Evolutionary conservation across 1,284 basidiomycete genomes (phyloP).

Genomic region (Gymnopus androsaceus): DNA sequence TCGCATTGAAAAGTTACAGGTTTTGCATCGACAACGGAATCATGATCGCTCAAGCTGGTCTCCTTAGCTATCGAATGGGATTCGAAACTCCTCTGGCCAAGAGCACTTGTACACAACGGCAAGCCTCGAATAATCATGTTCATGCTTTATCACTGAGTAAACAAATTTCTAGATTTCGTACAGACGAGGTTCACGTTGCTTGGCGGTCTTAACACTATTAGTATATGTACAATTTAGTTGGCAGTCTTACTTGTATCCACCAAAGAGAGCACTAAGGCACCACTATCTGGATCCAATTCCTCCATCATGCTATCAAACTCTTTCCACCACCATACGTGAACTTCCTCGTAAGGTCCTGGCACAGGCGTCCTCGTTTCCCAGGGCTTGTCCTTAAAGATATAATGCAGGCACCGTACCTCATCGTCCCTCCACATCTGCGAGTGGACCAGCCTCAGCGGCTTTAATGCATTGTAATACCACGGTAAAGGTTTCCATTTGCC

Average conservation of each 20-base stretch:
- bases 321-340: slow-evolving; percentile 80
- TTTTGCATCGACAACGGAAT: slow-evolving; percentile 99
- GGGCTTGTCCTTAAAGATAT: slow-evolving; percentile 76
- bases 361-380: slow-evolving; percentile 56
- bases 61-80: slow-evolving; percentile 94
- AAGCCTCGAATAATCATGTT: slow-evolving; percentile 17
- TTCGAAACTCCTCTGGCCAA: slow-evolving; percentile 74
- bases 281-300: slow-evolving; percentile 52
- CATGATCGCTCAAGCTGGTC: slow-evolving; percentile 99
- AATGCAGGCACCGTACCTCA: slow-evolving; percentile 75
- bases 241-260: slow-evolving; percentile 37
- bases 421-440: slow-evolving; percentile 74
- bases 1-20: slow-evolving; percentile 40
- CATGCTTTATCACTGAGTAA: slow-evolving; percentile 5
- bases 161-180: slow-evolving; percentile 69
- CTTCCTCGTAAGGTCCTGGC: slow-evolving; percentile 46
- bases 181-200: slow-evolving; percentile 86
- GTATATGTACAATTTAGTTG: neutral
- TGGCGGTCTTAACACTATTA: slow-evolving; percentile 66
- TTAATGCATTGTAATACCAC: slow-evolving; percentile 87
- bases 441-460: slow-evolving; percentile 75
- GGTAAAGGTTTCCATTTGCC: slow-evolving; percentile 75
- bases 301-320: slow-evolving; percentile 53
- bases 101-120: slow-evolving; percentile 90
- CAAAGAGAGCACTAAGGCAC: slow-evolving; percentile 48